These are phyloP conservation scores for Boletellus deceptivus DNA, from an alignment of 1,284 basidiomycete species.

Conservation along the genomic window DNA sequence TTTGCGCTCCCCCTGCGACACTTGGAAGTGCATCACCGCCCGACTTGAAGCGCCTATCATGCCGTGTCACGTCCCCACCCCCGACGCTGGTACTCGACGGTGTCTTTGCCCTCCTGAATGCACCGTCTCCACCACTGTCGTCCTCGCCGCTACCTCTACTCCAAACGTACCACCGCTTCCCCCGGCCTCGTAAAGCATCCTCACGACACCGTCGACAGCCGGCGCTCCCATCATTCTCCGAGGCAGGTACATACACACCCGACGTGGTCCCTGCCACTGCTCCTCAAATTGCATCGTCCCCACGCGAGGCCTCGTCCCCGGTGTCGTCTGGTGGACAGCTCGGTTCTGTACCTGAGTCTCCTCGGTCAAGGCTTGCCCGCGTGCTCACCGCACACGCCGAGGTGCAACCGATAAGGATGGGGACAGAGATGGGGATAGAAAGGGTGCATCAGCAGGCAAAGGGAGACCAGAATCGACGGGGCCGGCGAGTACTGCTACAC, in stretches of 20 bases:
- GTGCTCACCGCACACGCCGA: slow-evolving; percentile 9
- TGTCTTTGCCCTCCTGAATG: slow-evolving; percentile 19
- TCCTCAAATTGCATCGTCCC: too few species aligned
- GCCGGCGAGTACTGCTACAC: neutral
- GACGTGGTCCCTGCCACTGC: slow-evolving; percentile 2
- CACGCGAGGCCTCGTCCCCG: neutral
- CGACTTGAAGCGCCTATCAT: neutral
- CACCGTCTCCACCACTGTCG: neutral
- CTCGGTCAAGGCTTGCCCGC: slow-evolving; percentile 22
- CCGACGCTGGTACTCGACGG: slow-evolving; percentile 22
- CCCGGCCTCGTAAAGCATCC: slow-evolving; percentile 6
- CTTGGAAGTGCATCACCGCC: neutral
- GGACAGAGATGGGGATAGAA: too few species aligned
- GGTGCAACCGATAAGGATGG: neutral
- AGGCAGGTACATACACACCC: neutral
- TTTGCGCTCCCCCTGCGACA: neutral
- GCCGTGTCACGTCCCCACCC: slow-evolving; percentile 5
- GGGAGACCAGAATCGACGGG: neutral
- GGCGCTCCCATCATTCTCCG: neutral
- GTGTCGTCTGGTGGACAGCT: neutral
- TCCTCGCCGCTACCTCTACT: neutral
- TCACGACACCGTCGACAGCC: neutral
- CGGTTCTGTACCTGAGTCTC: slow-evolving; percentile 12
- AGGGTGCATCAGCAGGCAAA: neutral
- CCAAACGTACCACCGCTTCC: neutral